Conservation (phyloP, 768 basidiomycete genomes). For the Serendipita sp. region DNA sequence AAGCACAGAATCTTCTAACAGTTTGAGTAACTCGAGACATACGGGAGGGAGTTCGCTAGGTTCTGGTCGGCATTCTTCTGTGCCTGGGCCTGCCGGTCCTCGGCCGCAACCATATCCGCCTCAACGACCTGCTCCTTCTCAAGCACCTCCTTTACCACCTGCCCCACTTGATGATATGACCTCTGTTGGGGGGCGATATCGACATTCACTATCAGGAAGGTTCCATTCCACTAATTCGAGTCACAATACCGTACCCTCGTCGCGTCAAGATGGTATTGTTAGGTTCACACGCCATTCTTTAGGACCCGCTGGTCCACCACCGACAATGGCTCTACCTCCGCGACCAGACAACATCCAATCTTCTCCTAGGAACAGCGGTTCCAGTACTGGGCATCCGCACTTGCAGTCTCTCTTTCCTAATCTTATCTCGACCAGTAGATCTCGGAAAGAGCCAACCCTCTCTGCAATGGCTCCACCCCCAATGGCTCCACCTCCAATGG, state of each 20-base stretch:
- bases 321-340: conserved; percentile 42
- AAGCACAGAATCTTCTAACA: background rate
- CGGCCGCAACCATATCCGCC: conserved; percentile 34
- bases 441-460: conserved; percentile 2
- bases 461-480: conserved; percentile 12
- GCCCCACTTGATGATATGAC: conserved; percentile 5
- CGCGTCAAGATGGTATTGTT: conserved; percentile 17
- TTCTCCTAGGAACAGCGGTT: conserved; percentile 19
- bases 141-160: conserved; percentile 55
- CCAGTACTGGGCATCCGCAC: conserved; percentile 23
- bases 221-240: background rate
- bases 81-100: background rate
- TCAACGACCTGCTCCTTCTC: conserved; percentile 54
- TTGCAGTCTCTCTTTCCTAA: conserved; percentile 22
- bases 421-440: conserved; percentile 30
- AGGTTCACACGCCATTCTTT: conserved; percentile 43
- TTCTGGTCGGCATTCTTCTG: background rate
- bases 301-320: conserved; percentile 48
- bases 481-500: conserved; percentile 29
- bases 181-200: background rate
- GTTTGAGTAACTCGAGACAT: background rate
- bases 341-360: conserved; percentile 29
- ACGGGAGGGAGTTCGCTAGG: background rate
- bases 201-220: background rate
- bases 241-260: background rate